Evolutionary conservation across 2,329 filamentous ascomycete genomes (phyloP).

Genomic region (Setomelanomma holmii): DNA sequence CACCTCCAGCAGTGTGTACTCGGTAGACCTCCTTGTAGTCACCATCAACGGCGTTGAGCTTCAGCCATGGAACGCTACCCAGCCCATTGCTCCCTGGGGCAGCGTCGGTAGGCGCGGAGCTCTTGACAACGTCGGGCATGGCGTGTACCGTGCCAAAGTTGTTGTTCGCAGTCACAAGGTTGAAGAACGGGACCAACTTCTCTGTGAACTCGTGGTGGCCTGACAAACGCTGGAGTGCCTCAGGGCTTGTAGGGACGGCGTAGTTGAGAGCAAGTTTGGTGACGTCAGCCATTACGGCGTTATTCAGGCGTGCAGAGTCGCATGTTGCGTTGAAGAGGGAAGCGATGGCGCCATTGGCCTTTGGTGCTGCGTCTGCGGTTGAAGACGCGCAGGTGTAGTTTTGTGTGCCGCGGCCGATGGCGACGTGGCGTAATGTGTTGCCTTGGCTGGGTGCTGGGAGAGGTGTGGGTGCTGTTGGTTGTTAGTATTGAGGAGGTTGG

Average conservation of each 20-base stretch:
- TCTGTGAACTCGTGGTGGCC: conserved; percentile 85
- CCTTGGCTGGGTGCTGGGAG: conserved; percentile 69
- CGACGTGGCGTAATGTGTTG: conserved; percentile 77
- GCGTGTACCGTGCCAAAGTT: conserved; percentile 67
- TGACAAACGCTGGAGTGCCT: conserved; percentile 67
- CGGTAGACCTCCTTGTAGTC: conserved; percentile 79
- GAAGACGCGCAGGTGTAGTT: conserved; percentile 83
- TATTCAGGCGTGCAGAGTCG: conserved; percentile 67
- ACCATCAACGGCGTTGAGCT: conserved; percentile 60
- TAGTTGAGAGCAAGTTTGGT: conserved; percentile 74
- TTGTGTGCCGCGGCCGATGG: conserved; percentile 85
- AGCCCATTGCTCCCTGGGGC: conserved; percentile 62
- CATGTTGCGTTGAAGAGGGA: conserved; percentile 89
- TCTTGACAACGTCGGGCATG: conserved; percentile 66
- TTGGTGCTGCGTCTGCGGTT: conserved; percentile 67
- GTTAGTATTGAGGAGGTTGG: conserved; percentile 22
- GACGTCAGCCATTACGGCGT: conserved; percentile 67
- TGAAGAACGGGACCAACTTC: conserved; percentile 77
- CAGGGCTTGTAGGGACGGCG: conserved; percentile 55
- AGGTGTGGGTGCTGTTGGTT: conserved; percentile 57
- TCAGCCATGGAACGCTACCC: conserved; percentile 81
- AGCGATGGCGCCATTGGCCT: conserved; percentile 75
- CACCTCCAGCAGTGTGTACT: conserved; percentile 82
- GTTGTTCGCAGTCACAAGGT: conserved; percentile 67
- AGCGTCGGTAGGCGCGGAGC: conserved; percentile 68